Base-by-base conservation (phyloP, 176 grass and related monocot genomes). In the Bothriochloa decipiens region DNA sequence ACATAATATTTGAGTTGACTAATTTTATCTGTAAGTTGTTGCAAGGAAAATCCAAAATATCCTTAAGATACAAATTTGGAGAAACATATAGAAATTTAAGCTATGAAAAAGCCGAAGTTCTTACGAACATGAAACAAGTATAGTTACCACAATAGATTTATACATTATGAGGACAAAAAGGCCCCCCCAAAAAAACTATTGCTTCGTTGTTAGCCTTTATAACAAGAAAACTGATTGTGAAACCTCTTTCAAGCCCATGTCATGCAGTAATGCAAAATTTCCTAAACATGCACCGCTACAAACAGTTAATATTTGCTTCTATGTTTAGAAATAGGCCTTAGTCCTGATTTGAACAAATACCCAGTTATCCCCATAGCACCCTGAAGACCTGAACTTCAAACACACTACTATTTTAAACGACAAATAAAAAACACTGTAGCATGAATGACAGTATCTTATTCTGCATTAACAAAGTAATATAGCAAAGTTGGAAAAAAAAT, bases 91-190 rank as follows among this genome's bases (percentile, higher is more conserved):
- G 12, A 49, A 36, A 60, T 60, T 37, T 15, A 75, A 11, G 2
- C 37, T 58, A 14, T 17, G 1, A 6, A 84, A 7, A 26, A 76
- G 3, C 33, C 18, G 20, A 75, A 8, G 20, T 57, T 68, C 11
- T 57, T 50, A 50, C 11, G 2, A 41, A 58, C 35, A 47, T 62
- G 65, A 70, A 69, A 81, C 27, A 80, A 80, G 75, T 17, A 62
- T 13, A 67, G 15, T 47, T 47, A 12, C 13, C 45, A 15, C 15
- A 50, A 17, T 50, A 50, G 47, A 52, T 52, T 18, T 52, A 18
- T 7, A 18, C 15, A 52, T 18, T 52, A 18, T 52, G 49, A 18
- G 49, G 49, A 7, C 15, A 52, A 52, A 17, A 17, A 1, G 14
- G 15, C 49, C 47, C 4, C 2, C 37, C 37, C 8, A 49, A 53